Conservation (phyloP, 169 alveolate genomes). For the Plasmodium yoelii region DNA sequence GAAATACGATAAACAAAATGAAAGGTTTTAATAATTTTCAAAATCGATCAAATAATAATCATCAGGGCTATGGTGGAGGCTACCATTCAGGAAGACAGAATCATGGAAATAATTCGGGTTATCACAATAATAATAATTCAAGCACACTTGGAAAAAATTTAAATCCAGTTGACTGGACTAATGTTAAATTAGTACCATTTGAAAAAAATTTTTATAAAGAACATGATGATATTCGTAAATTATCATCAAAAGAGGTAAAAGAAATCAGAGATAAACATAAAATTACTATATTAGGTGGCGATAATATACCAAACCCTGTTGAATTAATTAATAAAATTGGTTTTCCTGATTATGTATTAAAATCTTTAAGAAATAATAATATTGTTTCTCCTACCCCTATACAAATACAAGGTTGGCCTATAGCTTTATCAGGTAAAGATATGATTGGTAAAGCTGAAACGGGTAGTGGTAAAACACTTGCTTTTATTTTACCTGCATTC, state of each 20-base stretch:
- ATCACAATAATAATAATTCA: conserved; percentile 19
- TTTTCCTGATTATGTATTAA: conserved; percentile 94
- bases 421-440: conserved; percentile 95
- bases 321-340: conserved; percentile 92
- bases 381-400: conserved; percentile 96
- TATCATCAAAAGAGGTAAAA: conserved; percentile 90
- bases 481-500: conserved; percentile 96
- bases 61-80: conserved; percentile 1
- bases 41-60: conserved; percentile 20
- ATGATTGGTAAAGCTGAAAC: conserved; percentile 99
- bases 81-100: conserved; percentile 39
- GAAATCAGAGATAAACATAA: conserved; percentile 87
- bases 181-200: conserved; percentile 89
- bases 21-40: conserved; percentile 40
- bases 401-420: conserved; percentile 97
- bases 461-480: conserved; percentile 99
- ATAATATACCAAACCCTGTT: conserved; percentile 94
- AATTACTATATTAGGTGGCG: conserved; percentile 91
- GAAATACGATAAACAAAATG: conserved; percentile 4
- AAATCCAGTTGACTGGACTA: conserved; percentile 89
- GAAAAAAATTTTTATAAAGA: conserved; percentile 95
- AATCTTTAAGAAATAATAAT: conserved; percentile 88
- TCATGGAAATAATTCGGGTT: conserved; percentile 28
- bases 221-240: conserved; percentile 88
- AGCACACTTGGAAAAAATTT: conserved; percentile 86